Base-by-base conservation (phyloP, 1,139 yeast genomes). In the Wickerhamiella infanticola region DNA sequence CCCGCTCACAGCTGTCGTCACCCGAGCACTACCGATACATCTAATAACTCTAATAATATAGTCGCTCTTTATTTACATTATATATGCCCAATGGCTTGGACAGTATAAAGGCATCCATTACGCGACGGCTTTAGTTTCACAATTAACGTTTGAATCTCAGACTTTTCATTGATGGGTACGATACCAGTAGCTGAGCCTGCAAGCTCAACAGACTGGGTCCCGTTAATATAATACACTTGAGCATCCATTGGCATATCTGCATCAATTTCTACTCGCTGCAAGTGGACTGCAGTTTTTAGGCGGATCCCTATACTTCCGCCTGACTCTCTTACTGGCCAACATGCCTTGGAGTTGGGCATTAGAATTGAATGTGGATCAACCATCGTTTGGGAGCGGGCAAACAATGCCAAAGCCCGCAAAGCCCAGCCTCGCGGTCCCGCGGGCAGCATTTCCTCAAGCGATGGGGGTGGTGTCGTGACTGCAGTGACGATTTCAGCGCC, bases 1-100 rank as follows among this genome's bases (percentile, higher is more conserved):
- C 64, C 24, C 54, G 65, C 23, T 46, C 47, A 6, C 60, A 54
- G 46, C 54, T 59, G 3, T 27, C 54, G 2, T 40, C 40, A 37
- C 53, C 55, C 9, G 47, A 52, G 42, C 47, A 50, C 40, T 51
- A 47, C 40, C 53, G 44, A 33, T 48, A 50, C 47, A 25, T 51
- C 27, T 51, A 40, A 37, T 18, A 18, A 18, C 18, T 18, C 18
- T 18, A 18, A 18, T 18, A 18, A 29, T 7, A 29, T 11, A 29
- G 11, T 11, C 33, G 11, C 33, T 29, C 33, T 7, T 29, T 29
- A 7, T 29, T 11, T 29, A 29, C 7, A 29, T 29, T 29, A 29
- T 7, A 11, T 11, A 11, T 29, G 7, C 9, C 33, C 33, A 29
- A 29, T 29, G 11, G 11, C 33, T 29, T 11, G 33, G 33, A 29